Percentiles rank a stretch among this genome's conserved stretches.
Evolutionary conservation across 2,329 filamentous ascomycete species (phyloP).

Genomic region (Ascochyta fabae): DNA sequence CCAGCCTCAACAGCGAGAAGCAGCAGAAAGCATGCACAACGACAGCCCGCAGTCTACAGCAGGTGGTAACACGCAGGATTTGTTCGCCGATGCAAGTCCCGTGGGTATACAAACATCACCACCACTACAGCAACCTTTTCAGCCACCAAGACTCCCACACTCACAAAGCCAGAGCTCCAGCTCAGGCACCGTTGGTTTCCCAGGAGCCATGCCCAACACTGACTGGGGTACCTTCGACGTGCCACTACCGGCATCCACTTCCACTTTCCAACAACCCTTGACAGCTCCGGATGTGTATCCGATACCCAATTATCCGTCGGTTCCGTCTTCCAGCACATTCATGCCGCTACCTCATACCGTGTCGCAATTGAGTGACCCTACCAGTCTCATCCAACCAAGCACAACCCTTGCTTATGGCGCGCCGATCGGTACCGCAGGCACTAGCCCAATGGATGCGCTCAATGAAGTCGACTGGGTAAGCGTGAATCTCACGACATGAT

Average conservation of each 20-base stretch:
- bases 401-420: neutral
- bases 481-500: neutral
- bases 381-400: neutral
- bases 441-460: conserved; percentile 34
- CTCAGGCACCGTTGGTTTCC: conserved; percentile 17
- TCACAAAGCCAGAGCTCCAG: conserved; percentile 3
- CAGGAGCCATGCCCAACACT: conserved; percentile 33
- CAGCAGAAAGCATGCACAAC: conserved; percentile 13
- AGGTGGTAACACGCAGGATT: neutral
- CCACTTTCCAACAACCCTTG: conserved; percentile 8
- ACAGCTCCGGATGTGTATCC: conserved; percentile 5
- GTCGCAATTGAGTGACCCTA: conserved; percentile 4
- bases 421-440: conserved; percentile 9
- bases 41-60: conserved; percentile 4
- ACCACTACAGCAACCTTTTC: conserved; percentile 3
- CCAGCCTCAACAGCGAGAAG: conserved; percentile 12
- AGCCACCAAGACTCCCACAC: neutral
- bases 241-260: conserved; percentile 7
- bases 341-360: neutral
- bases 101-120: conserved; percentile 6
- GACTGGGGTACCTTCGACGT: conserved; percentile 37
- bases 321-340: neutral
- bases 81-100: neutral
- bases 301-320: conserved; percentile 5
- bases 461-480: conserved; percentile 72